These are phyloP conservation scores for Fusarium sterilihyphosum DNA, from an alignment of 2,329 filamentous ascomycete genomes.

Conservation along the genomic window DNA sequence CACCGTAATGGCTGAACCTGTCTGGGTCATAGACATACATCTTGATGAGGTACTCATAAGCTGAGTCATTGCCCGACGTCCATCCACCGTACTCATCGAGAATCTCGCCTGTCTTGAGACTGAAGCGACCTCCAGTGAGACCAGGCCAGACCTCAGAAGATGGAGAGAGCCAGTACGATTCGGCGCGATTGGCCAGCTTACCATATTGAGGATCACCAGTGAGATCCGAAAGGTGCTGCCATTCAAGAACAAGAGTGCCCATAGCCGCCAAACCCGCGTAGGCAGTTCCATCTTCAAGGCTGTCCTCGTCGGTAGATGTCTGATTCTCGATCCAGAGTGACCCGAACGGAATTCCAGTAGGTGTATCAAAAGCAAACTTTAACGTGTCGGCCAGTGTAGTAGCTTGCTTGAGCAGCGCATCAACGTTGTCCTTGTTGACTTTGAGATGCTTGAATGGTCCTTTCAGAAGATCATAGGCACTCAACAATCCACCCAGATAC, in stretches of 20 bases:
- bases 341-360: neutral
- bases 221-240: constrained; percentile 15
- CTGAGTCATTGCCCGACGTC: constrained; percentile 67
- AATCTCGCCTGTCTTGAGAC: constrained; percentile 39
- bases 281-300: neutral
- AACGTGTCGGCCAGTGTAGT: constrained; percentile 70
- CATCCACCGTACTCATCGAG: constrained; percentile 52
- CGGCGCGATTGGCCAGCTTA: neutral
- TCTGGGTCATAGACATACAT: constrained; percentile 73
- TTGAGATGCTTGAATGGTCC: constrained; percentile 41
- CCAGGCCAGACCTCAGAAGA: constrained; percentile 19
- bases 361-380: constrained; percentile 14
- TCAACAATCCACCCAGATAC: constrained; percentile 62
- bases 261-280: neutral
- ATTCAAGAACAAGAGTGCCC: constrained; percentile 14
- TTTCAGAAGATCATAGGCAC: constrained; percentile 60
- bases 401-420: constrained; percentile 61
- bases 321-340: constrained; percentile 8
- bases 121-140: constrained; percentile 9
- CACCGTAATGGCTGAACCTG: constrained; percentile 46
- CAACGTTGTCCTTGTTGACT: constrained; percentile 57
- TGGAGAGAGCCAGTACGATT: constrained; percentile 7
- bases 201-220: constrained; percentile 13
- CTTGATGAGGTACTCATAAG: constrained; percentile 70
- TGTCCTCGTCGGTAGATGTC: neutral